Evolutionary conservation across 768 basidiomycete genomes (phyloP), one percentile per base, ranked within the genome.

Genomic region (Suillus hirtellus): DNA sequence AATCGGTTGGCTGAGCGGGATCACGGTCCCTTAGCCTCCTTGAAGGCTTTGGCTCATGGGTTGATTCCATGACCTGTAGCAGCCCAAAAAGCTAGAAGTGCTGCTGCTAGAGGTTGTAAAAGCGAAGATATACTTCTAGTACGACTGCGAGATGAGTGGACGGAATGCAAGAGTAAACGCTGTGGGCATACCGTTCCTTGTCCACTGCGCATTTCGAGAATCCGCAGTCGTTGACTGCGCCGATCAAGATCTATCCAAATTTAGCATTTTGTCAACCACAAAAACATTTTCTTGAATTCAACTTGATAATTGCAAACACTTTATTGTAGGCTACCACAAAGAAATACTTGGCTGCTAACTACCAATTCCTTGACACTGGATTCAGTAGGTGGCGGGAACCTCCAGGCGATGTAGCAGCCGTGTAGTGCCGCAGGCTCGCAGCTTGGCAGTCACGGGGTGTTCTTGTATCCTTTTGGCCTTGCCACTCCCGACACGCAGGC

Each of bases 21-120:
- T 81, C 79, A 52, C 82, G 78, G 64, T 82, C 82, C 70, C 78
- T 83, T 65, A 69, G 73, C 69, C 80, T 79, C 62, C 78, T 74
- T 17, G 75, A 71, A 37, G 70, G 69, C n/a, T 67, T 69, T 49
- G 67, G 74, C 49, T 76, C 74, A 46, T 68, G 59, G 21, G 64
- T 63, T 40, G 68, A 42, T 37, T 75, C 74, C 79, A 80, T 78
- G 63, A 60, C 66, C 40, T 35, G 44, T 54, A 53, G 44, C 59
- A 65, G 50, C 59, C n/a, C 1, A 3, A 12, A 19, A 43, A 19
- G 63, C 34, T 34, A 19, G 19, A 37, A 37, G 60, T 44, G 62
- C 46, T 59, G 62, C 46, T 56, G 37, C 37, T 24, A 24, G 21
- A 11, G 52, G 60, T 44, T 47, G 19, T 35, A 37, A 34, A 62